Base-by-base conservation (phyloP, 441 rosid genomes). In the Hura crepitans region DNA sequence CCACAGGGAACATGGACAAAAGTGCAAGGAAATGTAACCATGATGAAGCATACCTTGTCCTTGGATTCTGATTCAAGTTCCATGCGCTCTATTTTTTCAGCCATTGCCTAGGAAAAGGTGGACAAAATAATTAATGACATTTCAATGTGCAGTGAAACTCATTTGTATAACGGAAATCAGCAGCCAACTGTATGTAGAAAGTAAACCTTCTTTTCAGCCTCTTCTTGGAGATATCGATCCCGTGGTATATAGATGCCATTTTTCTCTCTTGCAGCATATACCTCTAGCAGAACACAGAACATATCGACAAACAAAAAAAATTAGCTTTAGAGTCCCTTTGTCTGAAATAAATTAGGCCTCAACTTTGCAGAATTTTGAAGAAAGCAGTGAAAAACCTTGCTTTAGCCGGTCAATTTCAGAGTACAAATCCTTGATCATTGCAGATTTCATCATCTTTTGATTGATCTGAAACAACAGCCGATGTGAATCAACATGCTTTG, bases 371-470 rank as follows among this genome's bases (percentile, higher is more conserved):
- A 69, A 59, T 62, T 67, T 58, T 20, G 49, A n/a, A 75, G 57
- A 53, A 76, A 64, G 50, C 46, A 71, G 73, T 60, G 42, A 62
- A 28, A 51, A 69, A 91, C 98, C 98, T 89, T 92, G 97, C 85
- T 89, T 94, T 75, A 94, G 82, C 73, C 97, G 82, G 65, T 94
- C 97, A 78, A 94, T 94, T 75, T 94, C 97, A 62, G 89, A 89
- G 77, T 94, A 92, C 27, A 94, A 64, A 81, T 92, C 97, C 80
- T 92, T 94, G 81, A 92, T 92, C 83, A 92, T 73, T 56, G 96
- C 97, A 71, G 97, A 90, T 81, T 95, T 95, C 99, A 95, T 92
- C 98, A 95, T 89, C 94, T 95, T 95, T 78, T 95, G 99, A 78
- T 95, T 95, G 78, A 95, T 83, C 99, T 95, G 91, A 72, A 61